These are phyloP conservation scores for Allium cepa DNA, from an alignment of 106 monocot species.

Conservation along the genomic window DNA sequence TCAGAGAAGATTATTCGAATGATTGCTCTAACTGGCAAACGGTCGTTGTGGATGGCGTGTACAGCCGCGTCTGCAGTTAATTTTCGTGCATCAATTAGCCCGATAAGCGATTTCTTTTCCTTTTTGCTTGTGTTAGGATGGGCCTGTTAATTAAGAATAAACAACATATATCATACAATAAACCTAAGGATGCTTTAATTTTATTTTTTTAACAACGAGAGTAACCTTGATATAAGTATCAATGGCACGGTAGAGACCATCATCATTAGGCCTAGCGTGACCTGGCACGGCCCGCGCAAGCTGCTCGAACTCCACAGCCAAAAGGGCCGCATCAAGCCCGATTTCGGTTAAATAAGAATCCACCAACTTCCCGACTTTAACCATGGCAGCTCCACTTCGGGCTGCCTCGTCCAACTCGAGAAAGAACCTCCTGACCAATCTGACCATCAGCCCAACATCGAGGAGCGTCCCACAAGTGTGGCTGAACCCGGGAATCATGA, in stretches of 20 bases:
- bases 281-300: constrained; percentile 53
- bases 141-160: constrained; percentile 25
- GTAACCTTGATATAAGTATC: constrained; percentile 80
- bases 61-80: constrained; percentile 57
- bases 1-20: constrained; percentile 74
- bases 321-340: constrained; percentile 50
- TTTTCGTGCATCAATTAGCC: constrained; percentile 65
- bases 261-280: constrained; percentile 62
- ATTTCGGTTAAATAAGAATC: constrained; percentile 73
- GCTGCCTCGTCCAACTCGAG: constrained; percentile 14
- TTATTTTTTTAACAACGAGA: background rate
- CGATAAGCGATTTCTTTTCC: constrained; percentile 54
- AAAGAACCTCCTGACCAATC: constrained; percentile 44
- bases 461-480: constrained; percentile 68
- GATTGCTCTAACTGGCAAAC: constrained; percentile 64
- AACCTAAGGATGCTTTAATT: too few relatives aligned
- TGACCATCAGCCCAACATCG: constrained; percentile 50
- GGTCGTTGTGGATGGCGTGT: constrained; percentile 80
- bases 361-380: constrained; percentile 68
- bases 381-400: constrained; percentile 40
- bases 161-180: background rate
- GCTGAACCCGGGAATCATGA: constrained; percentile 85
- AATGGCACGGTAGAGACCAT: constrained; percentile 74
- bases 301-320: constrained; percentile 52
- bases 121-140: constrained; percentile 54